Base-by-base conservation (phyloP, 345 rosid species). In the Euphorbia pulcherrima region DNA sequence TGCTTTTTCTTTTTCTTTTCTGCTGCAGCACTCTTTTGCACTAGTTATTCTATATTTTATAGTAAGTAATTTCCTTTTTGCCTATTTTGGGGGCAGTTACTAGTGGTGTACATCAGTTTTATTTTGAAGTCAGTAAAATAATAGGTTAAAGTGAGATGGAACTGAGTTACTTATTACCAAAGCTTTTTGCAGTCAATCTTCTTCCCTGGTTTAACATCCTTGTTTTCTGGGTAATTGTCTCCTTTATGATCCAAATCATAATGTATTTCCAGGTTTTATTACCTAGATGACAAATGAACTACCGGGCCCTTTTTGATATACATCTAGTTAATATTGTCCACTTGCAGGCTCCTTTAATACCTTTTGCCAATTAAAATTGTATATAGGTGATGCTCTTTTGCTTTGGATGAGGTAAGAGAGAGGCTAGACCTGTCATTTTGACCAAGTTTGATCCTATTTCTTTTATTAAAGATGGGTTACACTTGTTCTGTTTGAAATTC, bases 221-320 rank as follows among this genome's bases (percentile, higher is more conserved):
- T 73, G 60, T 79, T 79, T 80, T 73, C 78, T 64, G 82, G 80
- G 69, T 70, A 69, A 24, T 28, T 80, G 86, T 79, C 74, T 63
- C 66, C 57, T 73, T 27, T 65, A 20, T 64, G 52, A 60, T 35
- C 73, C 59, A 30, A 48, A 53, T 23, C 53, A 51, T 71, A 65
- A 28, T 63, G 75, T 71, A 69, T 51, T 64, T 65, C 84, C 82
- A 17, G 80, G 78, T 67, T 70, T 82, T 76, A 59, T 75, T 78
- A 73, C 68, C 75, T 40, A 70, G 63, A 74, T 37, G 78, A 80
- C 85, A 80, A 69, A 72, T 68, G 72, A 75, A 68, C 51, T 60
- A 55, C 68, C 30, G 55, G 53, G 30, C 75, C 41, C 41, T 16
- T 20, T 41, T 12, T 20, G 58, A 35, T 29, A 17, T 47, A 66